phyloP scores from a whole-genome alignment of 2,329 filamentous ascomycete species.

The Microdochium paspali region DNA sequence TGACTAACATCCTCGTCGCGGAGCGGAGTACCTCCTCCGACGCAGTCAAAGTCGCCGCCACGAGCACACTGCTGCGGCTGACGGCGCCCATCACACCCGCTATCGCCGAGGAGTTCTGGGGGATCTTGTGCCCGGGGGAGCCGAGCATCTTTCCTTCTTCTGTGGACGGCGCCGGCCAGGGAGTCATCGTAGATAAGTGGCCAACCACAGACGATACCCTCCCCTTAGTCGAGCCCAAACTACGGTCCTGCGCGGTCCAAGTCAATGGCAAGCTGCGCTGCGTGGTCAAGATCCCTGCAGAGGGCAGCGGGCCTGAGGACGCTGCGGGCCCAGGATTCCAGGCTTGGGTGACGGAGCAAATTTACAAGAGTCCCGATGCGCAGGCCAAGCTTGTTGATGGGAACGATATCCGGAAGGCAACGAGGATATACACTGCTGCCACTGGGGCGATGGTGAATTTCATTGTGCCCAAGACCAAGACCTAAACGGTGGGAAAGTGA shows the following conservation, averaged over 20 bases:
- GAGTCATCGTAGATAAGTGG: constrained; percentile 36
- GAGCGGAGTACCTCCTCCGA: constrained; percentile 26
- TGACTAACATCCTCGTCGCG: constrained; percentile 60
- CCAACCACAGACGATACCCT: constrained; percentile 44
- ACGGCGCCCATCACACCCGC: constrained; percentile 74
- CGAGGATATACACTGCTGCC: constrained; percentile 29
- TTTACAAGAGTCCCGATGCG: constrained; percentile 54
- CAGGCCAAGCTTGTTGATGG: constrained; percentile 41
- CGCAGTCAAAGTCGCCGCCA: constrained; percentile 37
- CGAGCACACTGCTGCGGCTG: constrained; percentile 55
- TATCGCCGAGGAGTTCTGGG: constrained; percentile 75
- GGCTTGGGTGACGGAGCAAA: constrained; percentile 50
- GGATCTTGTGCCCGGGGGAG: constrained; percentile 34
- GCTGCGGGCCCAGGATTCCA: constrained; percentile 30
- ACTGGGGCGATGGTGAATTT: constrained; percentile 66
- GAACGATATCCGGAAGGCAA: constrained; percentile 27
- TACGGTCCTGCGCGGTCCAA: constrained; percentile 57
- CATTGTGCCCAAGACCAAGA: constrained; percentile 33
- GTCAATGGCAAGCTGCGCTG: constrained; percentile 72
- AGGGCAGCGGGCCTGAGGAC: constrained; percentile 28
- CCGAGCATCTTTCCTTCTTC: constrained; percentile 27
- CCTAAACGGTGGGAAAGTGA: neutral
- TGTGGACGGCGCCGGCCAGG: neutral
- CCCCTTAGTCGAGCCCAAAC: constrained; percentile 37
- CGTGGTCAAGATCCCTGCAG: constrained; percentile 52